Evolutionary conservation across 2,329 filamentous ascomycete species (phyloP), one percentile per base, ranked within the genome.

Genomic region (Beauveria medogensis): DNA sequence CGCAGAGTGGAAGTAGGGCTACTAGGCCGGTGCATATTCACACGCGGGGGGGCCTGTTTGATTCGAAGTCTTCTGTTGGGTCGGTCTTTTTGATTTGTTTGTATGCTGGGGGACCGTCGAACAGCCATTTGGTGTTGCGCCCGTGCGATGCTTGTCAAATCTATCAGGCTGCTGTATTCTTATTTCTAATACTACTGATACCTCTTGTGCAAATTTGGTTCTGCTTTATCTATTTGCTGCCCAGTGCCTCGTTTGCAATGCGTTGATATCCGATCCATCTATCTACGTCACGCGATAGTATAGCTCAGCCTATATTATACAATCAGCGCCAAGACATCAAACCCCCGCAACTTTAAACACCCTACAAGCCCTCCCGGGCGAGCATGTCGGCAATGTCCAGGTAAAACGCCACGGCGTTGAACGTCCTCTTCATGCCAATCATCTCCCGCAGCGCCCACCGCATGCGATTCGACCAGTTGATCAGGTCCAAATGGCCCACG

Each of bases 381-480:
- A 91, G 74, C 87, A 89, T 90, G 67, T 90, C 82, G 12, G 80
- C 81, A 67, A 88, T 83, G 62, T 81, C 83, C 2, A 88, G 77
- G 66, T 88, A 88, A 67, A 88, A 87, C 0, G 85, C 85, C 61
- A 88, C 79, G 2, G 85, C 85, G 67, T 88, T 88, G 67, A 88
- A 88, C 18, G 80, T 85, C 61, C 76, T 78, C 66, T 77, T 75
- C 63, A 79, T 76, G 1, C 84, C 84, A 70, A 80, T 75, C 74
- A 75, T 75, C 60, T 77, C 67, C 54, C 87, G 73, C 47, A 83
- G 67, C 46, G 78, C 78, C 78, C 80, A 87, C 55, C 77, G 75
- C 41, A 87, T 63, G 63, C 81, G 74, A 64, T 88, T 88, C 40
- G 81, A 84, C 85, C 85, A 88, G 70, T 88, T 88, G 65, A 88